A percentile compares a stretch with the other conserved stretches of the same genome.
These are phyloP conservation scores for Cadophora malorum DNA, from an alignment of 2,329 filamentous ascomycete genomes.

Conservation along the genomic window DNA sequence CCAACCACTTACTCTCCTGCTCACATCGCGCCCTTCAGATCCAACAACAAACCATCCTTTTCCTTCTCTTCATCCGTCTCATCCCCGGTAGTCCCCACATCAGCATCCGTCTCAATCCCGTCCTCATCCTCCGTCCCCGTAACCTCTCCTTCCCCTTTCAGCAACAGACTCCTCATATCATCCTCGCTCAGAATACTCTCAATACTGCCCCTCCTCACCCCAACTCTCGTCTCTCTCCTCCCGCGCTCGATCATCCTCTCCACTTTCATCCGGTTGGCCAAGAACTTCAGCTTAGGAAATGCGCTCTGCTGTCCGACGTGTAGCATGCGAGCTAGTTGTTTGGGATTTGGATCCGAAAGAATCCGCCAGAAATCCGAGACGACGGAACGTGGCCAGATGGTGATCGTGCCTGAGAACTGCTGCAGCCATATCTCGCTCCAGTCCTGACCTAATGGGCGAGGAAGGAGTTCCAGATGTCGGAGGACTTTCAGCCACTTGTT, in stretches of 20 bases:
- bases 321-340: slow-evolving; percentile 84
- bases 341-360: slow-evolving; percentile 78
- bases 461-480: slow-evolving; percentile 88
- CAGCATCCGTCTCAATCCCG: slow-evolving; percentile 1
- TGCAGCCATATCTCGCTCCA: slow-evolving; percentile 98
- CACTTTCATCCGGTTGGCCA: slow-evolving; percentile 84
- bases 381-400: slow-evolving; percentile 88
- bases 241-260: slow-evolving; percentile 73
- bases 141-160: slow-evolving; percentile 39
- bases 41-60: slow-evolving; percentile 14
- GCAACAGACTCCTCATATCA: slow-evolving; percentile 58
- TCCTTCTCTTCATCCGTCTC: neutral
- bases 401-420: slow-evolving; percentile 91
- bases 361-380: slow-evolving; percentile 85
- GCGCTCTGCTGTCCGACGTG: slow-evolving; percentile 87
- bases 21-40: slow-evolving; percentile 6
- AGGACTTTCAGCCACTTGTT: slow-evolving; percentile 98
- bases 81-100: slow-evolving; percentile 2
- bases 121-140: slow-evolving; percentile 44
- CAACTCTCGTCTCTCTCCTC: slow-evolving; percentile 58
- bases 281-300: slow-evolving; percentile 91
- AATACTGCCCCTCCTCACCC: slow-evolving; percentile 57
- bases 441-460: slow-evolving; percentile 89
- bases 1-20: too few relatives aligned
- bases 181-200: slow-evolving; percentile 68